A percentile compares a stretch with the other conserved stretches of the same genome.
Evolutionary conservation across 31 red algal species (phyloP).

Genomic region (Odonthalia washingtoniensis): DNA sequence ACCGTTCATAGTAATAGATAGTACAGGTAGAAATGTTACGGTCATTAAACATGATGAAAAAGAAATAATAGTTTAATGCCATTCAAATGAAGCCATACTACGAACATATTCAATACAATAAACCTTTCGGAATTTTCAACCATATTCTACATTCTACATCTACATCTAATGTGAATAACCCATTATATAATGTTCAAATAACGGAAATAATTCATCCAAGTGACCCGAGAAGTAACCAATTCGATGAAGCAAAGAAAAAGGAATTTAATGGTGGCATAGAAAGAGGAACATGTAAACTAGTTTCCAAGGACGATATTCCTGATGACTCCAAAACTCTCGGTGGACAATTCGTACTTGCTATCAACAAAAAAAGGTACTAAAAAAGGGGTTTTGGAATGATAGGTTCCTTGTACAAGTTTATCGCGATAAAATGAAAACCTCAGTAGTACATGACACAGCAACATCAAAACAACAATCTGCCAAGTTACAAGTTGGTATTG

Average conservation of each 20-base stretch:
- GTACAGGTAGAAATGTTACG: too few relatives aligned
- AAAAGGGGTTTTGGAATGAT: slow-evolving; percentile 43
- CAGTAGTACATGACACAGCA: background rate
- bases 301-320: slow-evolving; percentile 35
- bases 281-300: slow-evolving; percentile 31
- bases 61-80: too few relatives aligned
- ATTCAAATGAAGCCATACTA: background rate
- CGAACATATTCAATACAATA: background rate
- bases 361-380: slow-evolving; percentile 47
- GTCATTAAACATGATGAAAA: too few relatives aligned
- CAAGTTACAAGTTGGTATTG: background rate
- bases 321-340: slow-evolving; percentile 29
- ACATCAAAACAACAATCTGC: background rate
- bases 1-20: too few relatives aligned
- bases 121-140: background rate
- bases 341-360: slow-evolving; percentile 24
- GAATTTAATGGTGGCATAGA: background rate
- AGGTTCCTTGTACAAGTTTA: slow-evolving; percentile 44
- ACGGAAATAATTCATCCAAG: background rate
- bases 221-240: background rate
- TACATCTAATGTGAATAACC: background rate
- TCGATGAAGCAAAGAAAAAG: background rate
- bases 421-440: slow-evolving; percentile 11
- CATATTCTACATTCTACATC: background rate
- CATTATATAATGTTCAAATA: background rate